Conservation (phyloP, 2,329 filamentous ascomycete genomes). For the Whalleya microplaca region DNA sequence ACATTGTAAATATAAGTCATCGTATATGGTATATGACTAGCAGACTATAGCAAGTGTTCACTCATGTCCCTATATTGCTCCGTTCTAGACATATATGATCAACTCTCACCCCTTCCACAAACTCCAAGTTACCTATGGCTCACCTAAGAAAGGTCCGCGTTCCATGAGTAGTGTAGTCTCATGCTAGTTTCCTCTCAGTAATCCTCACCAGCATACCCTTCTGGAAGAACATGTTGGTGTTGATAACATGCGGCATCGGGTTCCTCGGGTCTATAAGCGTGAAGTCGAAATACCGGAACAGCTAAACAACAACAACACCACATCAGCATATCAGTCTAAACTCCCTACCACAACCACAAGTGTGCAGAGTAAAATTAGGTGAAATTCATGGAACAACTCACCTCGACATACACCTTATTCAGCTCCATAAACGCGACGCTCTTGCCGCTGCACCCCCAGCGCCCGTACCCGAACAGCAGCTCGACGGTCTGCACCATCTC, state of each 20-base stretch:
- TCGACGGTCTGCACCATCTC: slow-evolving; percentile 41
- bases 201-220: slow-evolving; percentile 27
- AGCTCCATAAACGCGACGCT: slow-evolving; percentile 47
- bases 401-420: slow-evolving; percentile 47
- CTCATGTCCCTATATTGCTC: neutral
- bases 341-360: neutral
- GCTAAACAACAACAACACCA: neutral
- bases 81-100: neutral
- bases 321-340: neutral
- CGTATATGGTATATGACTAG: neutral
- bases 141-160: neutral
- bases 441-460: slow-evolving; percentile 46
- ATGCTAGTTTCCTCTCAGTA: slow-evolving; percentile 10
- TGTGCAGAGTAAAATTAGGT: neutral
- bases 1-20: neutral
- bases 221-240: slow-evolving; percentile 24
- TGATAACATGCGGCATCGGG: slow-evolving; percentile 13
- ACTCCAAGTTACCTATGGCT: neutral
- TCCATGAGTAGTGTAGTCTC: neutral
- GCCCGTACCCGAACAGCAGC: slow-evolving; percentile 45
- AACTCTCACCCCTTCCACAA: neutral
- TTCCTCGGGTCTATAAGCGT: slow-evolving; percentile 21
- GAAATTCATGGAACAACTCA: slow-evolving; percentile 28
- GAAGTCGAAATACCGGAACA: slow-evolving; percentile 30
- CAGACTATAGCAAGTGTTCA: neutral